Percentiles rank a stretch among this genome's conserved stretches.
These are phyloP conservation scores for Brachypodium distachyon DNA, from an alignment of 202 grass and related monocot species.

Conservation along the genomic window DNA sequence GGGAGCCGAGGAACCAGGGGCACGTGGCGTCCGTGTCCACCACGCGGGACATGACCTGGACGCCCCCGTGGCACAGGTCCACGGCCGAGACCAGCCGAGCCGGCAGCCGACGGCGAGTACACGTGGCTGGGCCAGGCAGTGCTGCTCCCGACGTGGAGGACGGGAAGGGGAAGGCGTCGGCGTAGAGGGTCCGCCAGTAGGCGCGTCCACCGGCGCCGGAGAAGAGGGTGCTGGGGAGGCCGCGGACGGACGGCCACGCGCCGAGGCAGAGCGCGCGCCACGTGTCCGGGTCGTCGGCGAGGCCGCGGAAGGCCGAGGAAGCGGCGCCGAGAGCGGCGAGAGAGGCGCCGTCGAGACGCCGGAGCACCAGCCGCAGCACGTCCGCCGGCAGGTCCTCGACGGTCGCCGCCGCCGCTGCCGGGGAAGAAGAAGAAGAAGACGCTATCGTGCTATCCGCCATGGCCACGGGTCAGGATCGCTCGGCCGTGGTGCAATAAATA, in stretches of 20 bases:
- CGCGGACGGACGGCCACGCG: conserved; percentile 49
- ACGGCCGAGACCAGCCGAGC: conserved; percentile 62
- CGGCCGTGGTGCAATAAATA: too few species aligned
- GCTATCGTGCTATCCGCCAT: too few species aligned
- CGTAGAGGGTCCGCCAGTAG: conserved; percentile 40
- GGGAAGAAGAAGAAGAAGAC: too few species aligned
- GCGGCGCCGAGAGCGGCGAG: conserved; percentile 40
- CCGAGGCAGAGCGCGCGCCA: conserved; percentile 59
- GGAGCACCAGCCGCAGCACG: conserved; percentile 37
- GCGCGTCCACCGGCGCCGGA: neutral
- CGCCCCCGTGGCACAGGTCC: conserved; percentile 44
- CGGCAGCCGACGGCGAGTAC: neutral
- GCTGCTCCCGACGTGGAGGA: too few species aligned
- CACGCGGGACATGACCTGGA: conserved; percentile 46
- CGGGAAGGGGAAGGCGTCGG: conserved; percentile 56
- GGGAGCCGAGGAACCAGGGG: conserved; percentile 57
- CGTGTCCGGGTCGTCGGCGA: conserved; percentile 33
- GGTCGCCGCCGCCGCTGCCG: neutral
- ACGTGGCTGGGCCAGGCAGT: too few species aligned
- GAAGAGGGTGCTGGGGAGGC: neutral
- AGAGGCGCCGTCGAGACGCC: conserved; percentile 47
- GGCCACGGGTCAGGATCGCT: neutral
- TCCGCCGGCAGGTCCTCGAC: conserved; percentile 58
- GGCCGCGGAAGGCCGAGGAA: conserved; percentile 24
- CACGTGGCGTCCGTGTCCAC: conserved; percentile 50